Percentiles rank a stretch among this genome's conserved stretches.
phyloP scores from a whole-genome alignment of 768 basidiomycete genomes.

The Hericium rajendrae region DNA sequence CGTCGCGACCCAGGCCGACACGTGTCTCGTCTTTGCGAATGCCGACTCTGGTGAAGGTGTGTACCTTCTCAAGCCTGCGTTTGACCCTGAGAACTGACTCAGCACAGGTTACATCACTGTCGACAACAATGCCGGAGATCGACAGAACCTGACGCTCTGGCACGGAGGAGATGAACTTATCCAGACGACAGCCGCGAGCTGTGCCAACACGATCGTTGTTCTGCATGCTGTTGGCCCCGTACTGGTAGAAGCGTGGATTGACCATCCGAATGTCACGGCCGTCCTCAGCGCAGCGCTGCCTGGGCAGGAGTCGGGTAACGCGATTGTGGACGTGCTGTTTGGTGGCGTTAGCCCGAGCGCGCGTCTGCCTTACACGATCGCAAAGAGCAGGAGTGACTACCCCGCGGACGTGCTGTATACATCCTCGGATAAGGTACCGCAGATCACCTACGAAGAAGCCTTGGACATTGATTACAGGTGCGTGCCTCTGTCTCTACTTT shows the following conservation, averaged over 20 bases:
- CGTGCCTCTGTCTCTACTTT: neutral
- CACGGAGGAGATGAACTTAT: slow-evolving; percentile 29
- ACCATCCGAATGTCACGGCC: slow-evolving; percentile 63
- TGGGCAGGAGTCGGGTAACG: slow-evolving; percentile 59
- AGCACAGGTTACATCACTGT: slow-evolving; percentile 40
- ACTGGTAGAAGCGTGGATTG: slow-evolving; percentile 59
- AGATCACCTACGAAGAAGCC: slow-evolving; percentile 56
- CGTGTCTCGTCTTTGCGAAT: slow-evolving; percentile 42
- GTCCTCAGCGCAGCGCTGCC: slow-evolving; percentile 44
- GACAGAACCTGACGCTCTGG: slow-evolving; percentile 31
- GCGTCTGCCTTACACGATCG: slow-evolving; percentile 66
- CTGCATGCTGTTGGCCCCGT: slow-evolving; percentile 72
- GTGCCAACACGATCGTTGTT: slow-evolving; percentile 73
- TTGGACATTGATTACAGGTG: slow-evolving; percentile 11
- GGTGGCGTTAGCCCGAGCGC: slow-evolving; percentile 69
- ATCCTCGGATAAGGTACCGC: slow-evolving; percentile 21
- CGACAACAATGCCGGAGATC: slow-evolving; percentile 47
- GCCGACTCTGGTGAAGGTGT: slow-evolving; percentile 23
- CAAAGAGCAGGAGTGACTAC: slow-evolving; percentile 45
- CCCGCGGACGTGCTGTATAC: slow-evolving; percentile 30
- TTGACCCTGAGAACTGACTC: too few species aligned
- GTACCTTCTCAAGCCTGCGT: neutral
- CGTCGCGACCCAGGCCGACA: slow-evolving; percentile 35
- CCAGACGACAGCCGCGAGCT: slow-evolving; percentile 51
- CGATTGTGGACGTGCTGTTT: slow-evolving; percentile 68